Conservation (phyloP, 306 rosid genomes). For the Gastrolobium villosum region DNA sequence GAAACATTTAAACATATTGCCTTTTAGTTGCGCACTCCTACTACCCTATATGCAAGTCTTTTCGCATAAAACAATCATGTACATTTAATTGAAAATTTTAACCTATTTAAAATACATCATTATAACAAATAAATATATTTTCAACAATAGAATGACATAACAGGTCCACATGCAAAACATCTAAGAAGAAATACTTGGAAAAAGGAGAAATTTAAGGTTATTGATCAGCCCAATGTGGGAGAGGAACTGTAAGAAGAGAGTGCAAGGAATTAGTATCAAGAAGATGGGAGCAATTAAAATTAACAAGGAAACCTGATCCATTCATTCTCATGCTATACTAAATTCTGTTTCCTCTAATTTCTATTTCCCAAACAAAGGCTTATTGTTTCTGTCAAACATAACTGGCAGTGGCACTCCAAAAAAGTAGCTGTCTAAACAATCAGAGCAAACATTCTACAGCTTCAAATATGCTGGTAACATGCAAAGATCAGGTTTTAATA, state of each 20-base stretch:
- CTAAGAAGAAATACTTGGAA: not conserved
- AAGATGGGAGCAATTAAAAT: not conserved
- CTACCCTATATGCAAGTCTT: too few relatives aligned
- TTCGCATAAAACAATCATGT: too few relatives aligned
- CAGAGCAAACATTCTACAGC: not conserved
- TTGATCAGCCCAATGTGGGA: not conserved
- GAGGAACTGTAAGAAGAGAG: not conserved
- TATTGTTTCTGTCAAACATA: not conserved
- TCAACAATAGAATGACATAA: not conserved
- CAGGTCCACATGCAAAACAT: not conserved
- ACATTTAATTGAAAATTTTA: too few relatives aligned
- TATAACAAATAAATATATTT: not conserved
- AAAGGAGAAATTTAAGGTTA: not conserved
- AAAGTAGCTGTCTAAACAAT: not conserved
- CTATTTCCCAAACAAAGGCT: not conserved
- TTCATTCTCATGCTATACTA: not conserved
- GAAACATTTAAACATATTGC: too few relatives aligned
- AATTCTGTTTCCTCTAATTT: not conserved
- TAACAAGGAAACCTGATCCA: constrained; percentile 2
- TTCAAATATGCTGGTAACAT: not conserved
- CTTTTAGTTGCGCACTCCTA: too few relatives aligned
- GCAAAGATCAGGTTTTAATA: constrained; percentile 4
- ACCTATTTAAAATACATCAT: too few relatives aligned
- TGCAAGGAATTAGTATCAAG: not conserved
- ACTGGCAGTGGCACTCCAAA: not conserved